A percentile compares a stretch with the other conserved stretches of the same genome.
These are phyloP conservation scores for Cladosporium colombiae DNA, from an alignment of 2,329 filamentous ascomycete genomes.

Conservation along the genomic window DNA sequence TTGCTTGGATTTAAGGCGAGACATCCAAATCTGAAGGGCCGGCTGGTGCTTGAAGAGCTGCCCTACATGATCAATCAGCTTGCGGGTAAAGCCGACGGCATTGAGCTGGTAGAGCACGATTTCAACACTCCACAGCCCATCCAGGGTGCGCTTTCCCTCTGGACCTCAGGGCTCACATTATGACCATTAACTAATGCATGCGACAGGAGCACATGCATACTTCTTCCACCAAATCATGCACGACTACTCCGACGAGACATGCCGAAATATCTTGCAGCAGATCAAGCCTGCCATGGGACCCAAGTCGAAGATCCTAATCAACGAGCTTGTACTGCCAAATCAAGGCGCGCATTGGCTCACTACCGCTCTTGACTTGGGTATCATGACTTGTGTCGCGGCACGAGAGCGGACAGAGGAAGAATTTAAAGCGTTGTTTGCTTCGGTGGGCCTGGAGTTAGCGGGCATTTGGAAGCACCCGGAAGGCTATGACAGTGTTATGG, in stretches of 20 bases:
- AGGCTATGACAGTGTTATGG: slow-evolving; percentile 11
- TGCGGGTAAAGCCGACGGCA: background rate
- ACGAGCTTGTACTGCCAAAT: slow-evolving; percentile 25
- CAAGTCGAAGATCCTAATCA: slow-evolving; percentile 25
- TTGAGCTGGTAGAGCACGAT: slow-evolving; percentile 19
- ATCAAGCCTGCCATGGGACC: slow-evolving; percentile 16
- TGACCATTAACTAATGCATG: slow-evolving; percentile 11
- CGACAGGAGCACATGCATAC: slow-evolving; percentile 30
- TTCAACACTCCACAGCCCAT: slow-evolving; percentile 20
- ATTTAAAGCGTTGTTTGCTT: background rate
- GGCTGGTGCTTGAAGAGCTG: slow-evolving; percentile 24
- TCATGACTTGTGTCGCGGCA: background rate
- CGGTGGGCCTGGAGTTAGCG: background rate
- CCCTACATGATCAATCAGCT: slow-evolving; percentile 20
- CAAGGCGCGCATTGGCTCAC: slow-evolving; percentile 16
- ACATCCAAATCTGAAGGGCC: slow-evolving; percentile 21
- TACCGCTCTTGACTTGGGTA: background rate
- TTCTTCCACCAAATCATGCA: slow-evolving; percentile 23
- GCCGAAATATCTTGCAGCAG: slow-evolving; percentile 19
- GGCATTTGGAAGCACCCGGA: slow-evolving; percentile 5
- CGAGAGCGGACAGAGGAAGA: slow-evolving; percentile 4
- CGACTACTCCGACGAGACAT: slow-evolving; percentile 23
- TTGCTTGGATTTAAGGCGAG: slow-evolving; percentile 16
- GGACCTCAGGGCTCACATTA: background rate
- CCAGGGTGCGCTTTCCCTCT: background rate